Evolutionary conservation across 305 asterid species (phyloP), one percentile per base, ranked within the genome.

Genomic region (Fraxinus angustifolia): DNA sequence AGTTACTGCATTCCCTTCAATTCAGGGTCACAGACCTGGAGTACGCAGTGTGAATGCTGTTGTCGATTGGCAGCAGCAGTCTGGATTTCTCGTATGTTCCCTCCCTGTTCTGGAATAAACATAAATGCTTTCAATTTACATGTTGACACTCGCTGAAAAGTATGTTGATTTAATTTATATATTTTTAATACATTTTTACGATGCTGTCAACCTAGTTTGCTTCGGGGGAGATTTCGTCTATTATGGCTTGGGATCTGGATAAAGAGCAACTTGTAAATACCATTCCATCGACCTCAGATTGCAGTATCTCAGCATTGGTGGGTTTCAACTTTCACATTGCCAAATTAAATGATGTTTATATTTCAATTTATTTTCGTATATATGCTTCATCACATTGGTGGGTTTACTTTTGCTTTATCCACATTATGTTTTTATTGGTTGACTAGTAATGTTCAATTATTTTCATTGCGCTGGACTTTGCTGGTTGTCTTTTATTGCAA

Each of bases 51-150:
- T 91, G 89, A 94, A 92, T 21, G 97, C 99, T 81, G 98, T 96
- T 84, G 97, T 96, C 38, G 99, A 96, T 90, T 96, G 99, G 99
- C 99, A 96, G 87, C 99, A 96, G 89, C 99, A 92, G 87, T 96
- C 99, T 72, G 97, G 99, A 78, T 91, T 89, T 90, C 96, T 96
- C 90, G 99, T 96, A 92, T 62, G 89, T 79, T 40, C 14, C 53
- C 76, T 5, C 81, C 16, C 35, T 53, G 77, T 79, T 45, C 76
- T 79, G 35, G 26, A 75, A 50, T 76, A 50, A 71, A 40, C n/a
- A 12, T 73, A 10, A 35, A 12, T 71, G 19, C 33, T 5, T 33
- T 30, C 73, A 67, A 67, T 28, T n/a, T 72, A 34, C 76, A 72
- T n/a, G 48, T 68, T 38, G 30, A 42, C 68, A 6, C 17, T 5